Base-by-base conservation (phyloP, 1,284 basidiomycete genomes). In the Porodaedalea pini region DNA sequence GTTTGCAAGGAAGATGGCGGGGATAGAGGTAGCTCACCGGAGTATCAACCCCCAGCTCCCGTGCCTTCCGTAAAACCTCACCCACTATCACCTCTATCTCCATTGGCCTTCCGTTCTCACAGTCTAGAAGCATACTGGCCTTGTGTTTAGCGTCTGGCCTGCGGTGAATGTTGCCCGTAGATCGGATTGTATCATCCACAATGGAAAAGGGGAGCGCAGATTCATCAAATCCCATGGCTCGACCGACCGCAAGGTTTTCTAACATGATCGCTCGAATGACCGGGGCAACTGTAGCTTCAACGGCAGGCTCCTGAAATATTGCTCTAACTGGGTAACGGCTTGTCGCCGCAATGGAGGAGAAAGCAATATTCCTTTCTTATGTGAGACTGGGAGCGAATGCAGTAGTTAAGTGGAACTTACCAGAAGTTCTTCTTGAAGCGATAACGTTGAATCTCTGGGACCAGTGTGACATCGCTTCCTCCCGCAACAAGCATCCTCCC, bases 1-100 rank as follows among this genome's bases (percentile, higher is more conserved):
- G n/a, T n/a, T 15, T 2, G 15, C 15, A 23, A 17, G 4, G 10
- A 41, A 27, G 37, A 34, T 31, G 37, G 31, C 40, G 57, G 29
- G 21, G 41, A 8, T 21, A 34, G 21, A 25, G 53, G 13, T 47
- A 27, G 3, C 80, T 71, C 61, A 85, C 83, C 32, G 83, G 84
- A 37, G 82, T 68, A 4, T 73, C 66, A 2, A 86, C 75, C 2
- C 70, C 70, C 37, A 69, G 68, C 44, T 73, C 71, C 59, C 69
- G 72, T 0, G 80, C 85, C 68, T 80, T 71, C 39, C 78, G 70
- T 10, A 86, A 76, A 0, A 85, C 78, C 50, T 83, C 79, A 0
- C 85, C 85, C 10, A 86, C 64, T 57, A 87, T 83, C 13, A 76
- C 82, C 64, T 86, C 84, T 0, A 87, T 78, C 68, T 88, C 85